Evolutionary conservation across 805 yeast species (phyloP).

Genomic region (Kazachstania africana): DNA sequence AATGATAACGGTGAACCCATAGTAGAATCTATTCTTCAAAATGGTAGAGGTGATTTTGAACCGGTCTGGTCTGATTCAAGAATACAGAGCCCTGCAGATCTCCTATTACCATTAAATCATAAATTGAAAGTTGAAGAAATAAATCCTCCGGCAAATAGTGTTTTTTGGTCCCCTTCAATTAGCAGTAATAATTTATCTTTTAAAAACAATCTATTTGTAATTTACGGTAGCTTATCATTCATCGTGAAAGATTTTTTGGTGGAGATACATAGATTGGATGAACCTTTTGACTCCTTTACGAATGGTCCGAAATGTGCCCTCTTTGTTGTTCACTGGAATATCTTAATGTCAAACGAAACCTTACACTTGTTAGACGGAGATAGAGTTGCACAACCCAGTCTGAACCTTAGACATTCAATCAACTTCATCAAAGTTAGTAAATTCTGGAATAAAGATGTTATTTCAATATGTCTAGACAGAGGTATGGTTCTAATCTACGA

Average conservation of each 20-base stretch:
- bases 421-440: conserved; percentile 35
- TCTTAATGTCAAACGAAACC: background rate
- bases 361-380: background rate
- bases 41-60: conserved; percentile 9
- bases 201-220: conserved; percentile 8
- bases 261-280: conserved; percentile 6
- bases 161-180: conserved; percentile 1
- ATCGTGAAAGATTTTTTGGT: conserved; percentile 4
- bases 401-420: conserved; percentile 30
- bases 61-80: conserved; percentile 14
- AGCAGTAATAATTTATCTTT: conserved; percentile 1
- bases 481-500: conserved; percentile 36
- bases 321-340: conserved; percentile 2
- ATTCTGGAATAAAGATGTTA: conserved; percentile 31
- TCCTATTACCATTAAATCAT: conserved; percentile 12
- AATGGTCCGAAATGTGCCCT: background rate
- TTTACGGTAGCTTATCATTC: conserved; percentile 6
- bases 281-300: background rate
- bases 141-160: background rate
- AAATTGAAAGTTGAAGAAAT: conserved; percentile 9
- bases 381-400: background rate
- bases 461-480: conserved; percentile 44
- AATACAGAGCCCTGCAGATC: conserved; percentile 12
- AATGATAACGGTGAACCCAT: conserved; percentile 5
- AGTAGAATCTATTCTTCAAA: conserved; percentile 1